phyloP scores from a whole-genome alignment of 192 early-diverging fungal species.

The Entomortierella lignicola region DNA sequence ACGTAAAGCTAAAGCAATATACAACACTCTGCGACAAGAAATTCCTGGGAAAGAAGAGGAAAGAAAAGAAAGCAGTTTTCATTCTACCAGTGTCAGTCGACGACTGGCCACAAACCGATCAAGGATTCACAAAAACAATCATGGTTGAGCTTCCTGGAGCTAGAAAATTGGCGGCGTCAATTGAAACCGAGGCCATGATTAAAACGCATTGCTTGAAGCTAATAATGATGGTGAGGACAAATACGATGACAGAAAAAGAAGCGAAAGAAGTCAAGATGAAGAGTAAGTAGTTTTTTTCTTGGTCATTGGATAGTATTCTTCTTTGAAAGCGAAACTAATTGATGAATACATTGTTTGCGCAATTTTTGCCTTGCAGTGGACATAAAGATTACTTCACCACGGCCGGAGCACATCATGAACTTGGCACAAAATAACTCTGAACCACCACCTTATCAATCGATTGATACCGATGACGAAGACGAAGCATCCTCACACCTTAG shows the following conservation, averaged over 20 bases:
- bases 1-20: constrained; percentile 45
- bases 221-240: constrained; percentile 44
- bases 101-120: constrained; percentile 21
- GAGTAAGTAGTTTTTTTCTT: constrained; percentile 26
- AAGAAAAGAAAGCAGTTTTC: constrained; percentile 25
- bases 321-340: too few relatives aligned
- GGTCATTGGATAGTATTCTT: too few relatives aligned
- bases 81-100: constrained; percentile 14
- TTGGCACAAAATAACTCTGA: neutral
- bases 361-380: constrained; percentile 29
- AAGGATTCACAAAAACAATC: constrained; percentile 33
- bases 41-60: constrained; percentile 1
- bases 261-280: constrained; percentile 36
- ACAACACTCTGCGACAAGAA: constrained; percentile 20
- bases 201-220: constrained; percentile 40
- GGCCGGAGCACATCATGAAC: constrained; percentile 35
- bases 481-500: constrained; percentile 1
- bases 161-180: constrained; percentile 12
- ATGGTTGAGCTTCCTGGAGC: constrained; percentile 34
- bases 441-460: constrained; percentile 35
- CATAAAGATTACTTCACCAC: constrained; percentile 37
- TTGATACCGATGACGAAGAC: constrained; percentile 26
- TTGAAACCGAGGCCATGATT: constrained; percentile 17
- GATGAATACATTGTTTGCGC: too few relatives aligned
- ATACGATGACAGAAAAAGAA: constrained; percentile 3